phyloP scores from a whole-genome alignment of 257 asterid genomes.

The Nicotiana tomentosiformis region DNA sequence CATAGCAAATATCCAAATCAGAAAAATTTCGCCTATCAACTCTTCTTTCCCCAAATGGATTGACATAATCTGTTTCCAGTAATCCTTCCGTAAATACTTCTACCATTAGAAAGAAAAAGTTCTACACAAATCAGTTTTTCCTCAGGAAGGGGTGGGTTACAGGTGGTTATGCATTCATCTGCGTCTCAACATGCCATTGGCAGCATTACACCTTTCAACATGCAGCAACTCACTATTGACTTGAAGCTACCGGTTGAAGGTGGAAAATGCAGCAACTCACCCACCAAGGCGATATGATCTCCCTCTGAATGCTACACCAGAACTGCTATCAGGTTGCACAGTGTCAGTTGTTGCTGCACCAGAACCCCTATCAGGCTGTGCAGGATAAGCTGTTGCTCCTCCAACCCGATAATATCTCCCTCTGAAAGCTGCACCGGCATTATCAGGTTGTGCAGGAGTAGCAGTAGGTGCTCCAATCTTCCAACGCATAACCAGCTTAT shows the following conservation, averaged over 20 bases:
- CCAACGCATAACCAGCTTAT: conserved; percentile 53
- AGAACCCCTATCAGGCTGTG: conserved; percentile 51
- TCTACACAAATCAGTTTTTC: neutral
- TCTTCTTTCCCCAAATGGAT: neutral
- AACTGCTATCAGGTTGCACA: conserved; percentile 46
- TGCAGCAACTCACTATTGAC: neutral
- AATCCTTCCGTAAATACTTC: neutral
- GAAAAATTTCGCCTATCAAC: neutral
- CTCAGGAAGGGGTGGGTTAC: neutral
- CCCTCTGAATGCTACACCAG: conserved; percentile 66
- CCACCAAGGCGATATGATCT: conserved; percentile 73
- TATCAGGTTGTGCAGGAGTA: conserved; percentile 10
- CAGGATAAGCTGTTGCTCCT: conserved; percentile 28
- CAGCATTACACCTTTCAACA: conserved; percentile 3
- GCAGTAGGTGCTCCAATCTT: conserved; percentile 60
- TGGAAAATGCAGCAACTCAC: conserved; percentile 16
- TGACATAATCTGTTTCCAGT: neutral
- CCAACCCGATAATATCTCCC: conserved; percentile 77
- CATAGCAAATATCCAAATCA: neutral
- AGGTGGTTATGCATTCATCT: neutral
- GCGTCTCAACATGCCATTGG: neutral
- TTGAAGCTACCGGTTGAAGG: neutral
- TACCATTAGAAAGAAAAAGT: neutral
- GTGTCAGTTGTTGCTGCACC: conserved; percentile 33
- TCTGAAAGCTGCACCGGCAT: conserved; percentile 56